A percentile compares a stretch with the other conserved stretches of the same genome.
phyloP scores from a whole-genome alignment of 2,329 filamentous ascomycete genomes.

The Calonectria hongkongensis region DNA sequence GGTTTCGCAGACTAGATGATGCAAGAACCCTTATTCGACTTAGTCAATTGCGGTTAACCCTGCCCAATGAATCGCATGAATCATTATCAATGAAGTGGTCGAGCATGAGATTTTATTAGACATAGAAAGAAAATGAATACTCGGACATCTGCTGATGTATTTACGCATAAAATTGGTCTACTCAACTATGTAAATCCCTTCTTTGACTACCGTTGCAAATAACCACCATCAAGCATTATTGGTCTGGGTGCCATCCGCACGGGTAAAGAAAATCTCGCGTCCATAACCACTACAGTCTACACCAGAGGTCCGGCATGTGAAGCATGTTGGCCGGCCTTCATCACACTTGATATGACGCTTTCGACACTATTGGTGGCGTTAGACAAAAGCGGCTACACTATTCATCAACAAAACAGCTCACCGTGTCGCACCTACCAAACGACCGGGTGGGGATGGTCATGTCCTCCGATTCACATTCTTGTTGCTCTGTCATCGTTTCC shows the following conservation, averaged over 20 bases:
- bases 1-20: no score
- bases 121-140: no score
- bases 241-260: background rate
- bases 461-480: background rate
- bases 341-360: constrained; percentile 6
- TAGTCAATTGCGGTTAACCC: no score
- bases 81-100: no score
- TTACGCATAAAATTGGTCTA: no score
- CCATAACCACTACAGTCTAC: background rate
- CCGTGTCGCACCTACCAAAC: background rate
- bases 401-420: background rate
- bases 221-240: constrained; percentile 39
- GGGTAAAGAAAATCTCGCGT: background rate
- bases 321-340: background rate
- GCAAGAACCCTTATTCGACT: no score
- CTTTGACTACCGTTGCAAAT: constrained; percentile 42
- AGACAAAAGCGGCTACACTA: background rate
- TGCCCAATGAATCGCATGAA: no score
- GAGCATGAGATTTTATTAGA: no score
- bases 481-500: background rate
- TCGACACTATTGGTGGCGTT: background rate
- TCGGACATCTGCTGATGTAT: no score
- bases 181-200: background rate
- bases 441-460: background rate
- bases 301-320: background rate